Evolutionary conservation across 345 rosid genomes (phyloP).

Genomic region (Salix viminalis): DNA sequence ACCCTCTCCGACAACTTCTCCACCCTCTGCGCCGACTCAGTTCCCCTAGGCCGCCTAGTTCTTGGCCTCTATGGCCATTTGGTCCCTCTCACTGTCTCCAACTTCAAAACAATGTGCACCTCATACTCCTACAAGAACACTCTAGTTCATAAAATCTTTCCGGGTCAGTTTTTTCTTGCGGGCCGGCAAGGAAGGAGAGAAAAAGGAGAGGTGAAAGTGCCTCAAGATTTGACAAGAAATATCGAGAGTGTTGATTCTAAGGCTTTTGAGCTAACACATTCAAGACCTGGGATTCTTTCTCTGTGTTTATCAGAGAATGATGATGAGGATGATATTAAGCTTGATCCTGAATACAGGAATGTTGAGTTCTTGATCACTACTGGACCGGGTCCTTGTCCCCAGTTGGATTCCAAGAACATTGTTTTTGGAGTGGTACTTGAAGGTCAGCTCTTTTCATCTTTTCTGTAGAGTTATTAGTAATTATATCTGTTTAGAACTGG

Average conservation of each 20-base stretch:
- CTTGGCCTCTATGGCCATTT: conserved; percentile 74
- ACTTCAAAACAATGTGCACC: conserved; percentile 77
- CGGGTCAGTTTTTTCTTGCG: conserved; percentile 72
- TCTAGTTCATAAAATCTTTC: conserved; percentile 69
- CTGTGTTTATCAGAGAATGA: conserved; percentile 81
- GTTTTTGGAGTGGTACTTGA: conserved; percentile 84
- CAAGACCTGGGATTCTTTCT: conserved; percentile 66
- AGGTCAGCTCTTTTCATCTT: conserved; percentile 39
- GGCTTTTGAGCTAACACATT: conserved; percentile 57
- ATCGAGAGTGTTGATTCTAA: conserved; percentile 63
- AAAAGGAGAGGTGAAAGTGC: conserved; percentile 49
- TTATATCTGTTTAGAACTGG: not conserved
- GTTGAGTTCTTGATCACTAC: conserved; percentile 89
- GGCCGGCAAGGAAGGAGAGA: conserved; percentile 71
- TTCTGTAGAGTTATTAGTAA: not conserved
- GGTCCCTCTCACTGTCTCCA: conserved; percentile 72
- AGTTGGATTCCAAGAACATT: conserved; percentile 69
- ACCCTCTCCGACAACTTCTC: conserved; percentile 37
- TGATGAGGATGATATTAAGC: conserved; percentile 66
- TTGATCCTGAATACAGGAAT: conserved; percentile 67
- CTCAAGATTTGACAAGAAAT: conserved; percentile 46
- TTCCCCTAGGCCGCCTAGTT: conserved; percentile 71
- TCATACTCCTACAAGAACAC: conserved; percentile 67
- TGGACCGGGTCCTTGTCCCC: conserved; percentile 86
- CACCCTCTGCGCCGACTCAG: conserved; percentile 52